Evolutionary conservation across 2,329 filamentous ascomycete species (phyloP).

Genomic region (Teratosphaeriaceae sp.): DNA sequence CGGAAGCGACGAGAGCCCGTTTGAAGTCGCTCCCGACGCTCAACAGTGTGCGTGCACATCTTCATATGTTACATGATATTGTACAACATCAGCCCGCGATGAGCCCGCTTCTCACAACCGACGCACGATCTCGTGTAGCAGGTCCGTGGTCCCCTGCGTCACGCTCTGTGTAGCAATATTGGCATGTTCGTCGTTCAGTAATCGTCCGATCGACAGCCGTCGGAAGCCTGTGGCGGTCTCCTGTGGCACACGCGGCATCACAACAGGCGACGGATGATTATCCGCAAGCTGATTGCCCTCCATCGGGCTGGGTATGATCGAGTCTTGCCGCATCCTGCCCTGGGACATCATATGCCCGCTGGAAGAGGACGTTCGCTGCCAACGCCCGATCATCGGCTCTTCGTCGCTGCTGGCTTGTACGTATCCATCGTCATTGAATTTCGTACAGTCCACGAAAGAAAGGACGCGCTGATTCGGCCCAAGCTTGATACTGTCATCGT

Average conservation of each 20-base stretch:
- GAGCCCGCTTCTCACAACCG: background rate
- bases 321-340: background rate
- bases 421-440: background rate
- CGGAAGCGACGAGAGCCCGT: no score
- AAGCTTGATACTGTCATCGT: background rate
- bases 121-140: background rate
- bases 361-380: background rate
- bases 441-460: slow-evolving; percentile 8
- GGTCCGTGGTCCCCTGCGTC: background rate
- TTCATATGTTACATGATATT: background rate
- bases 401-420: slow-evolving; percentile 6
- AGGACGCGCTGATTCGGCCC: background rate
- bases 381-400: slow-evolving; percentile 8
- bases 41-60: no score
- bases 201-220: background rate
- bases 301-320: background rate
- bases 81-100: no score
- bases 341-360: background rate
- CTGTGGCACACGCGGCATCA: no score
- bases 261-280: background rate
- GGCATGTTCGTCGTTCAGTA: background rate
- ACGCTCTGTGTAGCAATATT: no score
- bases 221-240: background rate
- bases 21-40: no score
- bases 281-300: background rate